Conservation (phyloP, 2,329 filamentous ascomycete genomes). For the Colletotrichum higginsianum region DNA sequence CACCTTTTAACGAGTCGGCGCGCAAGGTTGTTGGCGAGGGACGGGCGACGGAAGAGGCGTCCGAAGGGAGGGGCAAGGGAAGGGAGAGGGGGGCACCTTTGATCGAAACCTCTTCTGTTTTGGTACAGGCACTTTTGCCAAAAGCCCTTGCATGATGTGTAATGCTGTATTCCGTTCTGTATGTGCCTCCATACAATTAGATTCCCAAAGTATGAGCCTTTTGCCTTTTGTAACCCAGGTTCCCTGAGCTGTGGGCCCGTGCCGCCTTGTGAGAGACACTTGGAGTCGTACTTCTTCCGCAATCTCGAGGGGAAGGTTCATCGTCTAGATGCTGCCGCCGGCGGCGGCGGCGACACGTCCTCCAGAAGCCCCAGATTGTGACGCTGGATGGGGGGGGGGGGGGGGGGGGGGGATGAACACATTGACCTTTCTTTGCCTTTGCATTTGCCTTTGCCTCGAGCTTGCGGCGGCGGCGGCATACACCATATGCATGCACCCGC, state of each 20-base stretch:
- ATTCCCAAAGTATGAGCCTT: slow-evolving; percentile 43
- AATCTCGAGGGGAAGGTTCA: background rate
- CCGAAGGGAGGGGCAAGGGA: slow-evolving; percentile 8
- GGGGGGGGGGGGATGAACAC: background rate
- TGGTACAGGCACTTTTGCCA: slow-evolving; percentile 14
- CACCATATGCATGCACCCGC: slow-evolving; percentile 28
- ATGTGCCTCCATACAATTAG: slow-evolving; percentile 40
- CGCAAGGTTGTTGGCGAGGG: slow-evolving; percentile 14
- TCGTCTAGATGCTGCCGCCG: slow-evolving; percentile 2
- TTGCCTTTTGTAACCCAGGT: background rate
- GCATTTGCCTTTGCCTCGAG: background rate
- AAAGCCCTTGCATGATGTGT: slow-evolving; percentile 40
- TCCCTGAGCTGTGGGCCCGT: no score
- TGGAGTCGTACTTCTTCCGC: background rate
- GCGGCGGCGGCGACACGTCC: slow-evolving; percentile 20
- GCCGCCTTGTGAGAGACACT: background rate
- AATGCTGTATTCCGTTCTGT: slow-evolving; percentile 40
- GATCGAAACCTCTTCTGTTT: slow-evolving; percentile 24
- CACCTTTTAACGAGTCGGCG: slow-evolving; percentile 76
- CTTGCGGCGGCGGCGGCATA: background rate
- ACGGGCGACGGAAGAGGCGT: slow-evolving; percentile 24
- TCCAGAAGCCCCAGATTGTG: slow-evolving; percentile 13
- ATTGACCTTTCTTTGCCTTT: no score
- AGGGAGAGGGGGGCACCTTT: slow-evolving; percentile 7
- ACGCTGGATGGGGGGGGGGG: background rate